These are phyloP conservation scores for Salvia miltiorrhiza DNA, from an alignment of 257 asterid genomes.

Conservation along the genomic window DNA sequence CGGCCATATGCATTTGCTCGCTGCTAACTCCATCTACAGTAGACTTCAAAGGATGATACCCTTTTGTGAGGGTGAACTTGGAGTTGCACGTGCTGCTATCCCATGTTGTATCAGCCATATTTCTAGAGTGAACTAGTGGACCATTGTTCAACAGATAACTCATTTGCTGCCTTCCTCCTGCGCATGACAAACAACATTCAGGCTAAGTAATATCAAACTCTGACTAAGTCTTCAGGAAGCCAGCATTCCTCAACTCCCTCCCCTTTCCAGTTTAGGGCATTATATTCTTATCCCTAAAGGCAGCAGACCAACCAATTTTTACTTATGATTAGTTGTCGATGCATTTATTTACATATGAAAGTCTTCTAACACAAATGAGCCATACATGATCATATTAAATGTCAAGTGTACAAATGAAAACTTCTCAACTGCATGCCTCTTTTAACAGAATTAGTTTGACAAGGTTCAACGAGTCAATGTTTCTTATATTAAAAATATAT, in stretches of 20 bases:
- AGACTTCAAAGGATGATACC: conserved; percentile 35
- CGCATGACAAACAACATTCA: conserved; percentile 8
- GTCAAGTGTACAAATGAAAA: neutral
- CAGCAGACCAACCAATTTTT: neutral
- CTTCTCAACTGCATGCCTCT: neutral
- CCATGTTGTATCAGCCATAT: conserved; percentile 42
- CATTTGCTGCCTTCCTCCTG: conserved; percentile 64
- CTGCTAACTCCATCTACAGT: conserved; percentile 35
- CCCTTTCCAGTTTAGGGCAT: neutral
- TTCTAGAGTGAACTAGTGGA: conserved; percentile 32
- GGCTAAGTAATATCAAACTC: neutral
- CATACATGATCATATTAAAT: neutral
- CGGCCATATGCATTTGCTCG: conserved; percentile 41
- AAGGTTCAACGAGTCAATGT: neutral
- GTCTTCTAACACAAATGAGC: neutral
- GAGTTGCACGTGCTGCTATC: conserved; percentile 40
- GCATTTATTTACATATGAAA: neutral
- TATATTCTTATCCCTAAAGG: neutral
- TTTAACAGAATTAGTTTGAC: neutral
- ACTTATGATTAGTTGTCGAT: neutral
- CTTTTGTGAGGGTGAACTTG: conserved; percentile 67
- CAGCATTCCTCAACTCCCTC: neutral
- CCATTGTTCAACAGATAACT: conserved; percentile 46
- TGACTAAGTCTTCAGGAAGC: neutral
- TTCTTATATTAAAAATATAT: neutral